Evolutionary conservation across 2,329 filamentous ascomycete species (phyloP), one percentile per base, ranked within the genome.

Genomic region (Phoma herbarum): DNA sequence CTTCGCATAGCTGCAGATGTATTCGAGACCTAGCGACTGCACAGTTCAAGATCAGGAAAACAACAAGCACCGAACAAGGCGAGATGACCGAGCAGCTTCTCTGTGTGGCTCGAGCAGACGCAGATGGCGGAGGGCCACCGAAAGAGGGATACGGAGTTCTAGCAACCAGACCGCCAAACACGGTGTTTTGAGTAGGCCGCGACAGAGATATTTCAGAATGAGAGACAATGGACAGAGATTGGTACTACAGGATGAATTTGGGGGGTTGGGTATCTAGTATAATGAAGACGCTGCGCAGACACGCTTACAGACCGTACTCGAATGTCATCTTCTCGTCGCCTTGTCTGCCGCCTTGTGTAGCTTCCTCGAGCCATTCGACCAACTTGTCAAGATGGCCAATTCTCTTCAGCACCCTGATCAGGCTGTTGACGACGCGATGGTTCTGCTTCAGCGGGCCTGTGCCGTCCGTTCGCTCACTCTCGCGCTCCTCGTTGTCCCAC

Each of bases 261-360:
- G n/a, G n/a, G n/a, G n/a, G n/a, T n/a, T n/a, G n/a, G n/a, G n/a
- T n/a, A n/a, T n/a, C n/a, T n/a, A n/a, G n/a, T n/a, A n/a, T n/a
- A n/a, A n/a, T n/a, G n/a, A n/a, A n/a, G n/a, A n/a, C n/a, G n/a
- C n/a, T n/a, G n/a, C n/a, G 26, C 14, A 7, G 20, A 39, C 20
- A 11, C 7, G 25, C 20, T 63, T 54, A 73, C 25, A 76, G 55
- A 11, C 78, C 77, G 60, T 82, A 83, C 46, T 77, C 64, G 65
- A 81, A 83, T 0, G 80, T 82, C 46, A 82, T 62, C 68, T 75
- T 81, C 68, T 82, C 80, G 51, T 83, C 80, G 4, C 80, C 81
- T 26, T 76, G 66, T 60, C 76, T 70, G 8, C 75, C 71, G 20
- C 75, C 67, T 11, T 64, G 63, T 1, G 68, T 72, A n/a, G 77